phyloP scores from a whole-genome alignment of 1,284 basidiomycete species.

The Puccinia hordei region DNA sequence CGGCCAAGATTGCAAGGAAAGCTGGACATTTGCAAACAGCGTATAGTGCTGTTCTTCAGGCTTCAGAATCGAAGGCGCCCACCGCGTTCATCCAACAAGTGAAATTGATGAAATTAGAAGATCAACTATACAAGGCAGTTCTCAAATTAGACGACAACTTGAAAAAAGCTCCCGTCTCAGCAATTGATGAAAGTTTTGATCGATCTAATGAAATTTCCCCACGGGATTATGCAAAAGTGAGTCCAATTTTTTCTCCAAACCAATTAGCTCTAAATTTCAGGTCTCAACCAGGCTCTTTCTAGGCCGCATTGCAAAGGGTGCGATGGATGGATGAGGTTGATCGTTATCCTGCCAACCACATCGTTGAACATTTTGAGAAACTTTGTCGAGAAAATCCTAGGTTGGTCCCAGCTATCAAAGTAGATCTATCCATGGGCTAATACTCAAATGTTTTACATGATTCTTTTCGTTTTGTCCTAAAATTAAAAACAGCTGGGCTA shows the following conservation, averaged over 20 bases:
- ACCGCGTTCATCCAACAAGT: conserved; percentile 90
- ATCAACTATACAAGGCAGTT: conserved; percentile 81
- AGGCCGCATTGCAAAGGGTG: conserved; percentile 85
- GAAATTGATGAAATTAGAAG: conserved; percentile 78
- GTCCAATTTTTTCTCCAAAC: conserved; percentile 29
- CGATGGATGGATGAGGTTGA: conserved; percentile 91
- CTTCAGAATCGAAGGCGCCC: conserved; percentile 72
- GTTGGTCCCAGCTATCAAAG: conserved; percentile 62
- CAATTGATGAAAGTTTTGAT: conserved; percentile 46
- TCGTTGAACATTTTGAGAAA: conserved; percentile 67
- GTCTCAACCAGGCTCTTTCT: conserved; percentile 22
- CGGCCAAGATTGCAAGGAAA: conserved; percentile 91
- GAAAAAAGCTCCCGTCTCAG: conserved; percentile 55
- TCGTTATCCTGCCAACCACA: conserved; percentile 70
- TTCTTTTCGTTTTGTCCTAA: neutral
- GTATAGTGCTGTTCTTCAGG: conserved; percentile 92
- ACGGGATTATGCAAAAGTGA: conserved; percentile 69
- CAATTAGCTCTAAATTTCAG: neutral
- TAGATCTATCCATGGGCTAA: conserved; percentile 1
- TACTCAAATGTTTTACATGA: conserved; percentile 46
- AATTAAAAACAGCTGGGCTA: conserved; percentile 71
- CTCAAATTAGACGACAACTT: conserved; percentile 84
- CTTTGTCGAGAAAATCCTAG: conserved; percentile 66
- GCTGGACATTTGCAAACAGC: conserved; percentile 94
- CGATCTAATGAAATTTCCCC: conserved; percentile 55